These are phyloP conservation scores for Puccinia sorghi DNA, from an alignment of 1,284 basidiomycete genomes.

Conservation along the genomic window DNA sequence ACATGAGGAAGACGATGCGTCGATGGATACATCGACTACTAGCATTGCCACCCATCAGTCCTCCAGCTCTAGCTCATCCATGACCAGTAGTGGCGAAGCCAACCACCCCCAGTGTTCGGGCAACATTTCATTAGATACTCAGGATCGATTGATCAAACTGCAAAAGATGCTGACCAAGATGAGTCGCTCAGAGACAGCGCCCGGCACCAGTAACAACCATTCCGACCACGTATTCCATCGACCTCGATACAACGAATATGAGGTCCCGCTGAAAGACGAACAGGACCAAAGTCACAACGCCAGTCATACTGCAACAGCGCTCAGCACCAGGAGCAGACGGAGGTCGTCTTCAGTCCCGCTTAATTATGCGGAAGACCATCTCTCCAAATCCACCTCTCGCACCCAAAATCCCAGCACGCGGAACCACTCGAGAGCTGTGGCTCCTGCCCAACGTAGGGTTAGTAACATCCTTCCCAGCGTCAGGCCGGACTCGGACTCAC, in stretches of 20 bases:
- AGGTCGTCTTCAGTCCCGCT: constrained; percentile 35
- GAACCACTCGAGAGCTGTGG: neutral
- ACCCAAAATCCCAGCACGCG: neutral
- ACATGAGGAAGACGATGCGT: constrained; percentile 25
- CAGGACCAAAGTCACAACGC: neutral
- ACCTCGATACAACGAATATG: constrained; percentile 29
- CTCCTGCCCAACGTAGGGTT: constrained; percentile 3
- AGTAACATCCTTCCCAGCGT: constrained; percentile 37
- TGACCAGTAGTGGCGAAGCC: constrained; percentile 11
- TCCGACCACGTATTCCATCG: neutral
- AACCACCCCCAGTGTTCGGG: constrained; percentile 5
- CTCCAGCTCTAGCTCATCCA: neutral
- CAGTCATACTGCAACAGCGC: too few relatives aligned
- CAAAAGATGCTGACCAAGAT: constrained; percentile 54
- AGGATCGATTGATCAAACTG: constrained; percentile 53
- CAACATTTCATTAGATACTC: constrained; percentile 52
- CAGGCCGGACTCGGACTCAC: neutral
- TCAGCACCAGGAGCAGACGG: constrained; percentile 16
- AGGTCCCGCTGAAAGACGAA: constrained; percentile 43
- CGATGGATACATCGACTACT: constrained; percentile 22
- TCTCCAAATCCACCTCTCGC: constrained; percentile 30
- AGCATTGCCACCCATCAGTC: constrained; percentile 33
- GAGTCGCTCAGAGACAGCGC: constrained; percentile 47
- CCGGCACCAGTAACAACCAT: neutral
- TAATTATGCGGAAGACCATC: constrained; percentile 9